phyloP scores from a whole-genome alignment of 495 filamentous ascomycete genomes.

The Xylaria acuta region DNA sequence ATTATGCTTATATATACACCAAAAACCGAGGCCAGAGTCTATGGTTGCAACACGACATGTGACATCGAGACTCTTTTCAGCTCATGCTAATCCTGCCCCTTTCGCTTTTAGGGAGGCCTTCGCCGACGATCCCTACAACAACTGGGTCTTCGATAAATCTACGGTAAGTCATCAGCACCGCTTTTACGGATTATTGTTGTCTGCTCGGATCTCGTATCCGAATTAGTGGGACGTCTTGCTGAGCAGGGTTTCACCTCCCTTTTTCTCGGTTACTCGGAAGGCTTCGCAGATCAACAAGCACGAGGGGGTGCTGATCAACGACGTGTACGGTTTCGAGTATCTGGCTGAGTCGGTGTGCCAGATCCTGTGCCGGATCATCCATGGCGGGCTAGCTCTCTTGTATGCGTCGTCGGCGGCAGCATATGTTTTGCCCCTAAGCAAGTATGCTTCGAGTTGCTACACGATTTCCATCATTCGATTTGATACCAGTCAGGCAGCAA shows the following conservation, averaged over 20 bases:
- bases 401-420: not conserved
- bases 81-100: slow-evolving; percentile 32
- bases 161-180: slow-evolving; percentile 49
- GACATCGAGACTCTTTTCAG: not conserved
- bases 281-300: slow-evolving; percentile 11
- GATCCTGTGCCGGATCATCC: not conserved
- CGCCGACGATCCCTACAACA: slow-evolving; percentile 69
- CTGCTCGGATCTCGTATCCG: slow-evolving; percentile 1
- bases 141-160: slow-evolving; percentile 64
- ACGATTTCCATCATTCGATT: not conserved
- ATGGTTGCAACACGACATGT: not conserved
- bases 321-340: slow-evolving; percentile 17
- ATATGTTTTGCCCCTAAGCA: slow-evolving; percentile 1
- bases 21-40: not conserved
- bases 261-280: slow-evolving; percentile 8
- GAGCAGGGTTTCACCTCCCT: slow-evolving; percentile 7
- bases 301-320: slow-evolving; percentile 13
- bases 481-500: not conserved
- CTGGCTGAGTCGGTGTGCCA: not conserved
- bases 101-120: slow-evolving; percentile 60
- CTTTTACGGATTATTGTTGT: slow-evolving; percentile 20
- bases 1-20: too few relatives aligned
- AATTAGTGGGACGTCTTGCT: not conserved
- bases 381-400: not conserved
- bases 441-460: slow-evolving; percentile 2